Evolutionary conservation across 2,329 filamentous ascomycete genomes (phyloP), one percentile per base, ranked within the genome.

Genomic region (Myriosclerotinia duriaeana): DNA sequence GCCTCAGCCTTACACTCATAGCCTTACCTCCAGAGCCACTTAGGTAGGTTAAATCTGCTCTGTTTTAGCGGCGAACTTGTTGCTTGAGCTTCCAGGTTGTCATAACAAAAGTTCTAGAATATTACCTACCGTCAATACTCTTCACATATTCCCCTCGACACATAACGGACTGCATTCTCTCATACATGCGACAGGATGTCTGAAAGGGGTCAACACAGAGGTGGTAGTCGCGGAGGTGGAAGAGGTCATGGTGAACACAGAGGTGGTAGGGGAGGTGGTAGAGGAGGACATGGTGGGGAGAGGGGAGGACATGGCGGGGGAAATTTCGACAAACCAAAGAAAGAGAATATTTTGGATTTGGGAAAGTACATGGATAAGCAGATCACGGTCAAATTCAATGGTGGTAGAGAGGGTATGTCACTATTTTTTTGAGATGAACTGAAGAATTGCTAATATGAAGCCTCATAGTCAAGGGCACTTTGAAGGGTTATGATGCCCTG

Each of bases 341-440:
- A 98, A 84, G 95, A 99, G 80, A 98, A 97, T 78, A 99, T 99
- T 74, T 86, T 99, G 64, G 94, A 99, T 77, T 80, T 99, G 75
- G 87, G 84, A 77, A 97, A 97, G 81, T 99, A 98, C 79, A 93
- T 97, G 90, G 93, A 99, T 79, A 96, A 97, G 85, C 85, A 90
- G 76, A 92, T 99, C 72, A 90, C 86, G 12, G 93, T 99, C 77
- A 98, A 98, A 80, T 98, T 99, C 79, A 97, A 92, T 76, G 95
- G 95, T 53, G 95, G 95, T 1, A 83, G 94, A 68, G 93, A 97
- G 83, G 91, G 93, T 95, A 77, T 69, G 84, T 77, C n/a, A 22
- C 17, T 22, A n/a, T 4, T 7, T 44, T 12, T 5, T 48, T 30
- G 53, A 20, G 46, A 12, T 15, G 26, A 26, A n/a, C 7, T 7